Base-by-base conservation (phyloP, 257 asterid species). In the Echium plantagineum region DNA sequence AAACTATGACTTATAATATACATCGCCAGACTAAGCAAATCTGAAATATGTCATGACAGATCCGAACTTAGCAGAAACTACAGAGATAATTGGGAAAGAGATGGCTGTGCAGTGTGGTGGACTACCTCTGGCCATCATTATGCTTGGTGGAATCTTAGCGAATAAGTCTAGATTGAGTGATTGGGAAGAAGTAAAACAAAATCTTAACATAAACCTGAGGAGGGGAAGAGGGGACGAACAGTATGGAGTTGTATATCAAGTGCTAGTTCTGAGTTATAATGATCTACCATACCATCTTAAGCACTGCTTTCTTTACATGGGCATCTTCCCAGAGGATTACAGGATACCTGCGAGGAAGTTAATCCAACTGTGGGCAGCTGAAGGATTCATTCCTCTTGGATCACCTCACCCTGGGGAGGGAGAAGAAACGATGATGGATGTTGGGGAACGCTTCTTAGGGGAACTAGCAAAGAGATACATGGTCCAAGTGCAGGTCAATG, bases 281-380 rank as follows among this genome's bases (percentile, higher is more conserved):
- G 86, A 83, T 63, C 74, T 83, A 58, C 84, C 86, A 20, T 80
- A 75, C 74, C 80, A 64, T 49, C 77, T 75, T 68, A 82, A 83
- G 70, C 86, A 75, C 46, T 83, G 86, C 48, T 83, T 83, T 64
- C 62, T 80, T 75, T 62, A 77, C 64, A 63, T 80, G 74, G 86
- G 83, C 0, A 75, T 69, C 63, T 83, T 83, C 21, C 78, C 80
- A 0, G 83, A 83, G 74, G 82, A 78, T 68, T 69, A 51, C 18
- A 74, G 78, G 55, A 78, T 83, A 48, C 74, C 86, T n/a, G 64
- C 86, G 19, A 68, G 75, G 38, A 83, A 71, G 20, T 49, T 83
- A 63, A 77, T 80, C 61, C 82, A 80, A 70, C 61, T 83, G 59
- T 83, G 86, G 90, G 78, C 74, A 18, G 86, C 86, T 56, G 90